Evolutionary conservation across 2,329 filamentous ascomycete genomes (phyloP).

Genomic region (Fonsecaea monophora): DNA sequence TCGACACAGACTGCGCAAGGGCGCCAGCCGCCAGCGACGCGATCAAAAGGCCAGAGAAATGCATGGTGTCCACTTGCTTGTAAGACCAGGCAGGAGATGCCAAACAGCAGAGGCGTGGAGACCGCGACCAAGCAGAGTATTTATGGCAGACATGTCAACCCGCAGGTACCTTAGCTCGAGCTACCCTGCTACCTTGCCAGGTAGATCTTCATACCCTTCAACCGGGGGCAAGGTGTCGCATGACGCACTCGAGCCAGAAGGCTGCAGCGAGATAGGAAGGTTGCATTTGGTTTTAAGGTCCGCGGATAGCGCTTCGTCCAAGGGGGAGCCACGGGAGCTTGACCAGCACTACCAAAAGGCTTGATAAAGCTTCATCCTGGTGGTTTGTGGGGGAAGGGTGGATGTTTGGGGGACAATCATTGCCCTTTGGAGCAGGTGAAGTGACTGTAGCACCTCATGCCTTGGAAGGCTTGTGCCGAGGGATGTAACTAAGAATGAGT

Average conservation of each 20-base stretch:
- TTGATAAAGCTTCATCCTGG: conserved; percentile 29
- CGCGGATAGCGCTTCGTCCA: conserved; percentile 3
- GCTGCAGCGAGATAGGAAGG: conserved; percentile 32
- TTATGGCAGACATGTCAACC: conserved; percentile 10
- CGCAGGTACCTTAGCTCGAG: conserved; percentile 3
- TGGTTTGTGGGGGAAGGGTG: conserved; percentile 23
- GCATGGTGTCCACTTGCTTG: conserved; percentile 19
- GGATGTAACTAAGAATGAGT: conserved; percentile 17
- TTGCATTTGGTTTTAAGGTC: conserved; percentile 24
- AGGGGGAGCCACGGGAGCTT: no score
- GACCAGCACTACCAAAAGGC: neutral
- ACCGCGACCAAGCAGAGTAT: conserved; percentile 11
- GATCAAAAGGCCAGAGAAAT: conserved; percentile 21
- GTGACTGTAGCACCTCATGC: neutral
- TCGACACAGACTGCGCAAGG: conserved; percentile 25
- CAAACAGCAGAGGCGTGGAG: neutral
- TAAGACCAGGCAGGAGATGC: neutral
- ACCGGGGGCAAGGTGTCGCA: conserved; percentile 7
- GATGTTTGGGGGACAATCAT: conserved; percentile 20
- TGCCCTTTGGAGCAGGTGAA: conserved; percentile 31
- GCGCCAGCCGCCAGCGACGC: conserved; percentile 28
- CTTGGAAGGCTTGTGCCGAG: neutral
- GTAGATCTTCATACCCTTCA: conserved; percentile 3
- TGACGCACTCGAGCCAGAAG: conserved; percentile 21
- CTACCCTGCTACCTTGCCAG: conserved; percentile 7